Evolutionary conservation across 768 basidiomycete species (phyloP).

Genomic region (Agrocybe pediades): DNA sequence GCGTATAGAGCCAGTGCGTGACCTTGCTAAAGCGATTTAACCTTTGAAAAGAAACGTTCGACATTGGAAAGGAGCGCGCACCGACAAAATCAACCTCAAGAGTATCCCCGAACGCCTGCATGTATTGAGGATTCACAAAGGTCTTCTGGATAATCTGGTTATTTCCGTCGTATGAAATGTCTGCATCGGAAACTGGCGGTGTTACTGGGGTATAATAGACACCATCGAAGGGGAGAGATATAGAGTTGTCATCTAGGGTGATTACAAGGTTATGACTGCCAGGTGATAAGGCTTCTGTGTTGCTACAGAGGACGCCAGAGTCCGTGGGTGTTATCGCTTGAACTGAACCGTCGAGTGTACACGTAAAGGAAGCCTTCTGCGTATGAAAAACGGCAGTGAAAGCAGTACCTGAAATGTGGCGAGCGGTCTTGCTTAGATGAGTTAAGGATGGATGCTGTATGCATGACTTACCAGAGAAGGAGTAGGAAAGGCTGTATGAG

Average conservation of each 20-base stretch:
- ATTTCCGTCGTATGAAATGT: neutral
- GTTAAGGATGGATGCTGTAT: no score
- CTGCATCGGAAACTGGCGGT: neutral
- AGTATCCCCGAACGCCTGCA: neutral
- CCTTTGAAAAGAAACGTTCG: neutral
- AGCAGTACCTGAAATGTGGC: neutral
- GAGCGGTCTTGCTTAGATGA: no score
- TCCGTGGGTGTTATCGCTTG: neutral
- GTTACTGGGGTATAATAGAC: neutral
- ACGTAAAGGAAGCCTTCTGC: neutral
- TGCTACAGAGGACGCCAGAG: neutral
- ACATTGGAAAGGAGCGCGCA: neutral
- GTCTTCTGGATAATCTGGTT: neutral
- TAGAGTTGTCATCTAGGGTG: neutral
- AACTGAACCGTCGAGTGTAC: neutral
- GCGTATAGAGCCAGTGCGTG: neutral
- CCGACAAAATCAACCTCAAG: neutral
- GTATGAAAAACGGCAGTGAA: neutral
- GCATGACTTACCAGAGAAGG: neutral
- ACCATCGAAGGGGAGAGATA: neutral
- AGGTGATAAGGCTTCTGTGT: neutral
- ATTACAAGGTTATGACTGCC: neutral
- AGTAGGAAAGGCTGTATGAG: neutral
- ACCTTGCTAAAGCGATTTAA: neutral
- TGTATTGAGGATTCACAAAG: neutral